Percentiles rank a stretch among this genome's conserved stretches.
These are phyloP conservation scores for Rhizoclosmatium sp. DNA, from an alignment of 192 early-diverging fungal genomes.

Conservation along the genomic window DNA sequence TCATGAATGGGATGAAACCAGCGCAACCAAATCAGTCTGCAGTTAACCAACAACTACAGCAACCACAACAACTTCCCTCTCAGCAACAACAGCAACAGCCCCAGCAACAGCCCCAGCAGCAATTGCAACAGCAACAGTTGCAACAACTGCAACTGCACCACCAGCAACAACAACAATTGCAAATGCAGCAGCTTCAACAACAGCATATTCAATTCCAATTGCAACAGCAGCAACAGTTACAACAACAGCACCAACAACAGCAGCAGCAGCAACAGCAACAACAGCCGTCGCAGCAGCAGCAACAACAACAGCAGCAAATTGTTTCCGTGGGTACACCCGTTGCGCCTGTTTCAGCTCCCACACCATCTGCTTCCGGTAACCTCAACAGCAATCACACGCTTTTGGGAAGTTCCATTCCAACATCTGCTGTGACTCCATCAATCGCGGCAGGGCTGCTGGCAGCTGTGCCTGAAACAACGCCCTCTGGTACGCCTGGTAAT, in stretches of 20 bases:
- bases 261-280: not conserved
- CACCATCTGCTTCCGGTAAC: too few species aligned
- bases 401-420: too few species aligned
- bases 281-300: not conserved
- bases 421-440: not conserved
- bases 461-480: not conserved
- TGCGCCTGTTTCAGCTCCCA: too few species aligned
- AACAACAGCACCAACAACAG: not conserved
- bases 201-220: not conserved
- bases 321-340: not conserved
- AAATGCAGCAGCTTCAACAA: not conserved
- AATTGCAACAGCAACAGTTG: not conserved
- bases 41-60: conserved; percentile 8
- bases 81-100: conserved; percentile 5
- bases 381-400: too few species aligned
- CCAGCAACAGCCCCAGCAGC: conserved; percentile 1
- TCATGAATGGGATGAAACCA: not conserved
- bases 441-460: not conserved
- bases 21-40: not conserved
- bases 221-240: not conserved
- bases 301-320: not conserved
- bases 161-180: not conserved
- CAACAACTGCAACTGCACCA: not conserved
- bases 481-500: not conserved
- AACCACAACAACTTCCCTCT: not conserved